phyloP scores from a whole-genome alignment of 2,329 filamentous ascomycete genomes.

The Cordyceps cicadae region DNA sequence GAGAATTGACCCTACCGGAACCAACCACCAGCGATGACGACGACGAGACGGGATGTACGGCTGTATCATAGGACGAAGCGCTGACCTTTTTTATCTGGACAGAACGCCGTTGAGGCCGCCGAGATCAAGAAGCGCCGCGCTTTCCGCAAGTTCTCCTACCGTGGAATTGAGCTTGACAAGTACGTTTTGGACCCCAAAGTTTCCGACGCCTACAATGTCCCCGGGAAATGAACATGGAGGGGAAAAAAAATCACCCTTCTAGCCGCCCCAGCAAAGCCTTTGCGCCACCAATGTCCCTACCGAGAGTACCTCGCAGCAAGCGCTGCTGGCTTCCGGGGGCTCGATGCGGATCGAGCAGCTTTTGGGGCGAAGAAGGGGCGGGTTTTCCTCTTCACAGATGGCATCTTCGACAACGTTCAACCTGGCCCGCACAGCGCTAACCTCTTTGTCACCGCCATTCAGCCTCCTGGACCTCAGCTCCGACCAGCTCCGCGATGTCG shows the following conservation, averaged over 20 bases:
- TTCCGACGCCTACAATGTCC: too few species aligned
- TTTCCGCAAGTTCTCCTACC: conserved; percentile 99
- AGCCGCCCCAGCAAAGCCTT: background rate
- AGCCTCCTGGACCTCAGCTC: conserved; percentile 98
- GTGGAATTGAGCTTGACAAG: conserved; percentile 99
- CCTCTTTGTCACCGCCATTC: conserved; percentile 18
- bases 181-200: conserved; percentile 44
- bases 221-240: too few species aligned
- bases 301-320: background rate
- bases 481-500: conserved; percentile 98
- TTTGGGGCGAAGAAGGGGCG: too few species aligned
- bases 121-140: conserved; percentile 99
- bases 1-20: background rate
- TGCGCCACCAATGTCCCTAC: background rate
- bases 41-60: background rate
- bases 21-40: background rate
- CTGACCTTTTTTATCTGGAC: conserved; percentile 23
- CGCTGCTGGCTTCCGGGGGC: too few species aligned
- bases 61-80: conserved; percentile 12
- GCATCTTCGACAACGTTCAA: background rate
- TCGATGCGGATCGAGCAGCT: too few species aligned
- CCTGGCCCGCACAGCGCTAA: conserved; percentile 1
- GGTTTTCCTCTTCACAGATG: background rate
- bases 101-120: conserved; percentile 97
- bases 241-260: background rate